phyloP scores from a whole-genome alignment of 345 rosid species.

The Eucalyptus melliodora region DNA sequence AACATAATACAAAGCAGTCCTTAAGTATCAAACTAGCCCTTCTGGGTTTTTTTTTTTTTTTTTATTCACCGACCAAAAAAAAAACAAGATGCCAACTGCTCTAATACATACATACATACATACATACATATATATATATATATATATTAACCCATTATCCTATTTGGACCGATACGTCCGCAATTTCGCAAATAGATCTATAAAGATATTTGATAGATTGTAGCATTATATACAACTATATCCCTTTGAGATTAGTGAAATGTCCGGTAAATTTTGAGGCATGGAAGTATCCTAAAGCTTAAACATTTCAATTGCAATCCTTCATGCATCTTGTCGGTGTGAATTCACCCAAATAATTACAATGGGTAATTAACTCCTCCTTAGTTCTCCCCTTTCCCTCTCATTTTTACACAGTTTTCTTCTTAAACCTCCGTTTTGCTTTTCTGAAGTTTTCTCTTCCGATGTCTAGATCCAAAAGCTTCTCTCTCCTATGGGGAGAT shows the following conservation, averaged over 20 bases:
- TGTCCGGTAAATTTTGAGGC: not conserved
- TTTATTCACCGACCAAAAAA: no score
- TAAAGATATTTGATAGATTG: not conserved
- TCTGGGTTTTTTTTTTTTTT: no score
- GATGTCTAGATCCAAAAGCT: not conserved
- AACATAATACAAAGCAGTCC: not conserved
- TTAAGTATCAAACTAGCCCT: not conserved
- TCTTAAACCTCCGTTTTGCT: no score
- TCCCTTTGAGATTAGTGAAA: not conserved
- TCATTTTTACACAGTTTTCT: no score
- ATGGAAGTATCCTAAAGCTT: not conserved
- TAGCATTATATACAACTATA: not conserved
- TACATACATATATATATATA: not conserved
- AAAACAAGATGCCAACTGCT: not conserved
- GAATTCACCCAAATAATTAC: not conserved
- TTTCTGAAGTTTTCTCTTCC: not conserved
- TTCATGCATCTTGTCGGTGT: not conserved
- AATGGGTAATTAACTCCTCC: no score
- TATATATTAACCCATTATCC: not conserved
- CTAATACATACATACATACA: not conserved
- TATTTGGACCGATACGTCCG: not conserved
- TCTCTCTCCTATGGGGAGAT: no score
- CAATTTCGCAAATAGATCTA: not conserved
- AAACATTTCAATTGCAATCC: not conserved
- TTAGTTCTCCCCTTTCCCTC: no score